These are phyloP conservation scores for Suhomyces xylopsoci DNA, from an alignment of 805 yeast species.

Conservation along the genomic window DNA sequence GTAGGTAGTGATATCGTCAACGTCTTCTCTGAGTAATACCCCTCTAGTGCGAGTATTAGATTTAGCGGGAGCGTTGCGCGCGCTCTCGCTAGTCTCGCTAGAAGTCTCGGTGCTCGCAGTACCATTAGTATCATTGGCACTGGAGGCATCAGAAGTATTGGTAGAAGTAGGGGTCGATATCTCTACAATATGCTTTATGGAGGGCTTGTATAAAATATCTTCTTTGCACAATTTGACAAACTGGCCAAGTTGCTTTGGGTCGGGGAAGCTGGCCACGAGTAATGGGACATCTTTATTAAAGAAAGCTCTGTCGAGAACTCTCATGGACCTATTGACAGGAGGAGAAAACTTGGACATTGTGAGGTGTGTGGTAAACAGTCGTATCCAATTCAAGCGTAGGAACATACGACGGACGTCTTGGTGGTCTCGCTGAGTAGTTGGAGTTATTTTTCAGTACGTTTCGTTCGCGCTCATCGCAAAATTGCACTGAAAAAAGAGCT, in stretches of 20 bases:
- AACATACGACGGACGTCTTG: neutral
- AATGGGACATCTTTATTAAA: slow-evolving; percentile 58
- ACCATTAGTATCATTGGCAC: neutral
- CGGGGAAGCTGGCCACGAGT: slow-evolving; percentile 66
- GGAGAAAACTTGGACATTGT: slow-evolving; percentile 46
- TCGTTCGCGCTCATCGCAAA: neutral
- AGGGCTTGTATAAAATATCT: slow-evolving; percentile 69
- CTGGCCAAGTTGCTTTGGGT: slow-evolving; percentile 57
- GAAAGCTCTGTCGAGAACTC: slow-evolving; percentile 58
- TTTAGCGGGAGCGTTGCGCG: neutral
- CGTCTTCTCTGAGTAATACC: slow-evolving; percentile 57
- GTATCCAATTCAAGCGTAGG: neutral
- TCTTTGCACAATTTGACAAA: slow-evolving; percentile 57
- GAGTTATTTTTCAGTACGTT: neutral
- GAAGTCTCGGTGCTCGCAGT: neutral
- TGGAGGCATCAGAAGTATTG: neutral
- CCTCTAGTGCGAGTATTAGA: slow-evolving; percentile 33
- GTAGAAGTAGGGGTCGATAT: slow-evolving; percentile 18
- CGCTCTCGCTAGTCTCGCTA: neutral
- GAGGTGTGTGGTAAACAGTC: slow-evolving; percentile 3
- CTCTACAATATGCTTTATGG: slow-evolving; percentile 63
- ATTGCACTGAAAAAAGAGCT: neutral
- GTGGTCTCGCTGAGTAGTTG: neutral
- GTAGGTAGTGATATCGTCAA: slow-evolving; percentile 35
- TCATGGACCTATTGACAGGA: slow-evolving; percentile 68